Evolutionary conservation across 257 asterid genomes (phyloP).

Genomic region (Ocimum tenuiflorum): DNA sequence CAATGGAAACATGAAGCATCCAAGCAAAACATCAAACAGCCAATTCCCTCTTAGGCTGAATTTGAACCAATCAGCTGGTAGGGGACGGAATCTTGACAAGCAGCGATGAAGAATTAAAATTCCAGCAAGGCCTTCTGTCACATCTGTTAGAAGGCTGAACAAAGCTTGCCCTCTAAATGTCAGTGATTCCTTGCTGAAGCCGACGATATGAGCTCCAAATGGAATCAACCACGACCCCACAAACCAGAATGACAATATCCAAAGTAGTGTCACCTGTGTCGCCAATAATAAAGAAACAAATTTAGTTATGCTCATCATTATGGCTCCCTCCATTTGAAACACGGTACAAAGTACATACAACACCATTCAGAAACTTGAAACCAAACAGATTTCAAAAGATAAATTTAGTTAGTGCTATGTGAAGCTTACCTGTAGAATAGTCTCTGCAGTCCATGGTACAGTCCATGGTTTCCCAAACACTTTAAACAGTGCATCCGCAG

Average conservation of each 20-base stretch:
- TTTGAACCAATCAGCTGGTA: slow-evolving; percentile 83
- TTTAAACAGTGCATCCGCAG: slow-evolving; percentile 34
- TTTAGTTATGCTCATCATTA: neutral
- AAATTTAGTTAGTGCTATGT: neutral
- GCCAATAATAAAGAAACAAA: neutral
- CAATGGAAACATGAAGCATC: slow-evolving; percentile 84
- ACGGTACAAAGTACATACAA: neutral
- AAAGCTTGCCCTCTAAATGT: slow-evolving; percentile 86
- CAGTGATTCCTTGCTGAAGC: slow-evolving; percentile 74
- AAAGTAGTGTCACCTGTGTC: slow-evolving; percentile 77
- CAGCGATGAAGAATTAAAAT: slow-evolving; percentile 70
- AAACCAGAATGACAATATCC: slow-evolving; percentile 94
- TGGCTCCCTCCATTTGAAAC: neutral
- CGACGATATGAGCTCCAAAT: slow-evolving; percentile 72
- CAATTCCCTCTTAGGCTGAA: slow-evolving; percentile 76
- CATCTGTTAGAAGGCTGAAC: slow-evolving; percentile 91
- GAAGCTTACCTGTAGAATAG: slow-evolving; percentile 63
- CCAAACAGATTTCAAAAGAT: neutral
- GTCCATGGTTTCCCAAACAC: slow-evolving; percentile 72
- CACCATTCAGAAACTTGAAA: neutral
- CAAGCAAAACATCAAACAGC: slow-evolving; percentile 62
- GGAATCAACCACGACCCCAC: slow-evolving; percentile 99
- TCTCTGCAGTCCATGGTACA: slow-evolving; percentile 95
- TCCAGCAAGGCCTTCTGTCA: slow-evolving; percentile 89
- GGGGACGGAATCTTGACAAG: slow-evolving; percentile 69